Base-by-base conservation (phyloP, 768 basidiomycete genomes). In the Cyclocybe aegerita region DNA sequence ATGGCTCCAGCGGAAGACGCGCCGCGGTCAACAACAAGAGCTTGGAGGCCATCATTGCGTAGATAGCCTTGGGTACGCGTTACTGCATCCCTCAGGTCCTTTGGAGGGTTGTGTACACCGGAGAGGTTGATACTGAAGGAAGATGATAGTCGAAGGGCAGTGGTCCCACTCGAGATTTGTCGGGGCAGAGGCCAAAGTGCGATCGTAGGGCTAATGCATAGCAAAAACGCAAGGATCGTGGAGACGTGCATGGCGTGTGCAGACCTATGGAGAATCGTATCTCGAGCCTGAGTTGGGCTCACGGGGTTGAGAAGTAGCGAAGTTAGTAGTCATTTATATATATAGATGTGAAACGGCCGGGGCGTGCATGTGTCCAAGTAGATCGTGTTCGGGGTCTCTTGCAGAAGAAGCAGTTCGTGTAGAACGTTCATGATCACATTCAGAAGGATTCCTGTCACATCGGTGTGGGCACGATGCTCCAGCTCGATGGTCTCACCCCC, bases 21-120 rank as follows among this genome's bases (percentile, higher is more conserved):
- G 17, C 85, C 85, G 36, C 86, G 81, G 29, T 82, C 83, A 30
- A 80, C 70, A 29, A 82, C 77, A 37, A 90, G 75, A 3, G 78
- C 73, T 49, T 77, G 73, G 14, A 86, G 79, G 56, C 82, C 75
- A 68, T 88, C 87, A 1, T 63, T 76, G 39, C 61, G 56, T 16
- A 87, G 60, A 59, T 66, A 73, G 4, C 45, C 36, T 43, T 69
- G 61, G 1, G 82, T 79, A 40, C 80, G 79, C 16, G 66, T 31
- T 7, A 80, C 74, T 14, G 86, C 87, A 11, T 73, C 78, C 39
- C 65, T 50, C 41, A 90, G 73, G 65, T 90, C 86, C 11, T 61
- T 49, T 0, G 86, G 83, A 2, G 78, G 63, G 48, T 73, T 65
- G 29, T 65, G 51, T 33, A 81, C 56, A 23, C 69, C 64, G 29